These are phyloP conservation scores for Dactylellina cionopaga DNA, from an alignment of 2,329 filamentous ascomycete genomes.

Conservation along the genomic window DNA sequence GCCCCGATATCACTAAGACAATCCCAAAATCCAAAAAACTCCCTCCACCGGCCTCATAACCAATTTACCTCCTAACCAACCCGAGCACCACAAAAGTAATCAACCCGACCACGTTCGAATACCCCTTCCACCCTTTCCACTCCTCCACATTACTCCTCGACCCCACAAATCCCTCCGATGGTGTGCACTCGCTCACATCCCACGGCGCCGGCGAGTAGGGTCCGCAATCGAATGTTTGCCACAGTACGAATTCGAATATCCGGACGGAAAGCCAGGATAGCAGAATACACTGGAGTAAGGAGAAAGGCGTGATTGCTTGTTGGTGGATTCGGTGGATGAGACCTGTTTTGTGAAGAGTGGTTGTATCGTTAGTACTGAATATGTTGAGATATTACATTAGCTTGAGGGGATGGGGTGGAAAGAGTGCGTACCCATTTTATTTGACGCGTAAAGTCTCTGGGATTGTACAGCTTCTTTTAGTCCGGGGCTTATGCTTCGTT, in stretches of 20 bases:
- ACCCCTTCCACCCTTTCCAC: neutral
- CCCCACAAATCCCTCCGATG: neutral
- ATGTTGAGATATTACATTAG: too few species aligned
- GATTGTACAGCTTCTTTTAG: too few species aligned
- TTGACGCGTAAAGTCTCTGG: too few species aligned
- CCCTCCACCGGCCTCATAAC: neutral
- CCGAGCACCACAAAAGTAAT: slow-evolving; percentile 1
- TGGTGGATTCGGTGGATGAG: neutral
- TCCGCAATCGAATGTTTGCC: slow-evolving; percentile 8
- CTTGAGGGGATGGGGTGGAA: too few species aligned
- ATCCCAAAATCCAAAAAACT: neutral
- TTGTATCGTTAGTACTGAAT: too few species aligned
- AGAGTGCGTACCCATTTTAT: too few species aligned
- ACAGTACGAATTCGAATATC: slow-evolving; percentile 5
- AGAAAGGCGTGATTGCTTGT: slow-evolving; percentile 15
- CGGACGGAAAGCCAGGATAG: slow-evolving; percentile 7
- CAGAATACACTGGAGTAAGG: slow-evolving; percentile 8
- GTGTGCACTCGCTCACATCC: slow-evolving; percentile 7
- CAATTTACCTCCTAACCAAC: neutral
- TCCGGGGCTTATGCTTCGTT: too few species aligned
- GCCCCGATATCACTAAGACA: too few species aligned
- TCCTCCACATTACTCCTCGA: neutral
- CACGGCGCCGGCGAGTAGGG: slow-evolving; percentile 6
- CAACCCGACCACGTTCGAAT: slow-evolving; percentile 1
- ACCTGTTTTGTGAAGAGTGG: slow-evolving; percentile 3